Evolutionary conservation across 1,139 yeast species (phyloP).

Genomic region (Yamadazyma blattariae): DNA sequence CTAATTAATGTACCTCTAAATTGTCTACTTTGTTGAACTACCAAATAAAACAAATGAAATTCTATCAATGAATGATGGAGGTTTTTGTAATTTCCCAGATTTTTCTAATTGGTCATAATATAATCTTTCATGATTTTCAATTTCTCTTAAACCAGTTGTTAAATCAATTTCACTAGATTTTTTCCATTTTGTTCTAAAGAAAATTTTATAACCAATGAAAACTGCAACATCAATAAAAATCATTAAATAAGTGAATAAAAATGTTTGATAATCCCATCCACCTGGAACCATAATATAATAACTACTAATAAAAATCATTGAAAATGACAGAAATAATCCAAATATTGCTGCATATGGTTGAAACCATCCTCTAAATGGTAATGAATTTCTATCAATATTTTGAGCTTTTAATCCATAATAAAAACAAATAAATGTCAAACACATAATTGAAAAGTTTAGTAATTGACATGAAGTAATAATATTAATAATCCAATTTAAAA

Average conservation of each 20-base stretch:
- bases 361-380: slow-evolving; percentile 50
- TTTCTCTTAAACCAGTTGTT: slow-evolving; percentile 34
- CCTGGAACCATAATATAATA: slow-evolving; percentile 67
- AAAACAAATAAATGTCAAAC: slow-evolving; percentile 59
- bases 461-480: slow-evolving; percentile 64
- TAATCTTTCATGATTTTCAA: slow-evolving; percentile 47
- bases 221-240: slow-evolving; percentile 60
- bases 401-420: slow-evolving; percentile 64
- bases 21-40: too few relatives aligned
- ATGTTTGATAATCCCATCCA: slow-evolving; percentile 57
- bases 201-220: slow-evolving; percentile 53
- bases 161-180: slow-evolving; percentile 48
- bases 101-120: slow-evolving; percentile 17
- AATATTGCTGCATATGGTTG: slow-evolving; percentile 44
- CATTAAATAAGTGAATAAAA: slow-evolving; percentile 67
- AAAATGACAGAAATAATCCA: slow-evolving; percentile 27
- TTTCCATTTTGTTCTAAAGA: slow-evolving; percentile 51
- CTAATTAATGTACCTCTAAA: too few relatives aligned
- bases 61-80: slow-evolving; percentile 9
- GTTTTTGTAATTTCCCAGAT: slow-evolving; percentile 10
- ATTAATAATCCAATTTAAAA: slow-evolving; percentile 69
- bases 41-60: slow-evolving; percentile 20
- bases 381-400: slow-evolving; percentile 44
- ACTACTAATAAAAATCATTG: slow-evolving; percentile 64
- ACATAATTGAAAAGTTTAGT: slow-evolving; percentile 63